Conservation (phyloP, 2,329 filamentous ascomycete species). For the Paraconiothyrium brasiliense region DNA sequence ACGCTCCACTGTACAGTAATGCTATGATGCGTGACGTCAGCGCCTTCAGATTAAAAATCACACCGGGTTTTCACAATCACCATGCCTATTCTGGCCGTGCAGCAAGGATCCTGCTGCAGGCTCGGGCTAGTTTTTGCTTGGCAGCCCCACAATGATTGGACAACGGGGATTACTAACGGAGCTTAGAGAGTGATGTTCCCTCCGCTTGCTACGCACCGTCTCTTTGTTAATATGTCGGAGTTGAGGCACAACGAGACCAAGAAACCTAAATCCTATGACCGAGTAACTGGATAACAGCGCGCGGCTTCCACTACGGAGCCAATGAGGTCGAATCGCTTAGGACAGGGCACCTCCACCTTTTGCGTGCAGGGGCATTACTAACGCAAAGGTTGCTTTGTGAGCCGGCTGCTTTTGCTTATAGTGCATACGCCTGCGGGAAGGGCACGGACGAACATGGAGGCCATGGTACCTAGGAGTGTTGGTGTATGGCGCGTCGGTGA, state of each 20-base stretch:
- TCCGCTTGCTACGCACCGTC: background rate
- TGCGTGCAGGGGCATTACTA: conserved; percentile 10
- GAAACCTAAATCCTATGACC: conserved; percentile 8
- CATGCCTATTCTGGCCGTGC: background rate
- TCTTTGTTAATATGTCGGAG: background rate
- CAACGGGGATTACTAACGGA: conserved; percentile 15
- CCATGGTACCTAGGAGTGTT: background rate
- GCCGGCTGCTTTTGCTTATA: conserved; percentile 14
- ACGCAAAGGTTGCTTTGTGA: conserved; percentile 17
- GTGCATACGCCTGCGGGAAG: background rate
- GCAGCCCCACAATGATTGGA: background rate
- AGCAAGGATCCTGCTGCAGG: background rate
- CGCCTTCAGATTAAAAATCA: conserved; percentile 9
- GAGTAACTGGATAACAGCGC: background rate
- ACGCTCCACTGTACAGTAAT: conserved; percentile 7
- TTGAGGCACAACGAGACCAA: background rate
- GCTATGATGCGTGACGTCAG: conserved; percentile 12
- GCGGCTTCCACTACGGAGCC: background rate
- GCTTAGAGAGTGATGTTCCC: conserved; percentile 4
- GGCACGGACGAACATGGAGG: conserved; percentile 2
- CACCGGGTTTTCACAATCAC: background rate
- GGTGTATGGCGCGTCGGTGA: background rate
- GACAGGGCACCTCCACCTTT: background rate
- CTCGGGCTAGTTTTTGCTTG: background rate
- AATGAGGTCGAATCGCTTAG: background rate